Evolutionary conservation across 2,329 filamentous ascomycete genomes (phyloP).

Genomic region (Calcarisporium arbuscula): DNA sequence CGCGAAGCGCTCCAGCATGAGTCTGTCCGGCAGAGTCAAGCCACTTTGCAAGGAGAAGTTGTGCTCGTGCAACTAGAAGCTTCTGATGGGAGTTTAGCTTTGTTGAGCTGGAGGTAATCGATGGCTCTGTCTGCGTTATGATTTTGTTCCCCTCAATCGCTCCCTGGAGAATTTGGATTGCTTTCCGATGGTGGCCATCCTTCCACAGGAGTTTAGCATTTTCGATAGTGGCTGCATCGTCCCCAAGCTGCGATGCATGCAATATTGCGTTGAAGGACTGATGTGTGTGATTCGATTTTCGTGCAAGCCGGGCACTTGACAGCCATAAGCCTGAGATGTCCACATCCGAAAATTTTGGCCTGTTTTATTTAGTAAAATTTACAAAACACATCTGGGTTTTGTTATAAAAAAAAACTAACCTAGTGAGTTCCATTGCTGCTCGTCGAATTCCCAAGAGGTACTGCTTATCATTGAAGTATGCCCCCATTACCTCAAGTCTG

Average conservation of each 20-base stretch:
- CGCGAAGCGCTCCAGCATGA: slow-evolving; percentile 69
- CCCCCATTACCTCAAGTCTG: slow-evolving; percentile 82
- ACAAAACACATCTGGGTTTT: background rate
- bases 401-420: slow-evolving; percentile 40
- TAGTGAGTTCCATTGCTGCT: slow-evolving; percentile 76
- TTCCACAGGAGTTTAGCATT: slow-evolving; percentile 91
- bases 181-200: slow-evolving; percentile 87
- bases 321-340: slow-evolving; percentile 85
- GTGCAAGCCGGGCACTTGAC: slow-evolving; percentile 73
- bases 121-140: slow-evolving; percentile 39
- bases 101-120: slow-evolving; percentile 26
- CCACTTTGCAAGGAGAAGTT: slow-evolving; percentile 92
- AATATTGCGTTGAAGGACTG: slow-evolving; percentile 93
- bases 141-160: slow-evolving; percentile 81
- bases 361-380: slow-evolving; percentile 15
- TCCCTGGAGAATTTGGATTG: slow-evolving; percentile 82
- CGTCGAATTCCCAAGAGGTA: slow-evolving; percentile 82
- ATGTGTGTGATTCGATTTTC: slow-evolving; percentile 76
- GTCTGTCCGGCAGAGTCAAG: slow-evolving; percentile 92
- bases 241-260: slow-evolving; percentile 76
- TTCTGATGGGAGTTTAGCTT: slow-evolving; percentile 45
- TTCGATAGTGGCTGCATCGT: slow-evolving; percentile 85
- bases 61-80: slow-evolving; percentile 66
- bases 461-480: slow-evolving; percentile 88
- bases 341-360: slow-evolving; percentile 56